These are phyloP conservation scores for Brettanomyces custersianus DNA, from an alignment of 805 yeast species.

Conservation along the genomic window DNA sequence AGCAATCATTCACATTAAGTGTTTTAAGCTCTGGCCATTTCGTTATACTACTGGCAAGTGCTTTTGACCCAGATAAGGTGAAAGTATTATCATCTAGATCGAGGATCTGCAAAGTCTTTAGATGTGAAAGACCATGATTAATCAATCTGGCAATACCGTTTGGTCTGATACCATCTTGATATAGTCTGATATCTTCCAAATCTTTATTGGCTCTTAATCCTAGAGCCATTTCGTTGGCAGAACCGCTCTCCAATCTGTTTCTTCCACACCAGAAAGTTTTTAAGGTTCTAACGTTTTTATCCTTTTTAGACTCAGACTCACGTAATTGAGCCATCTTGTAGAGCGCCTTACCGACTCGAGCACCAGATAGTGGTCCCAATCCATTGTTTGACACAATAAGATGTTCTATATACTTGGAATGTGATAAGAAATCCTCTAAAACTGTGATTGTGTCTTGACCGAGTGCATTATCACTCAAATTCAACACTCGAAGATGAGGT, in stretches of 20 bases:
- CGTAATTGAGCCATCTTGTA: conserved; percentile 57
- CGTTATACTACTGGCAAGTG: conserved; percentile 51
- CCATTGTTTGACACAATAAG: conserved; percentile 90
- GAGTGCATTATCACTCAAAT: conserved; percentile 91
- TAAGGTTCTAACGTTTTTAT: conserved; percentile 34
- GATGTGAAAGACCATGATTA: conserved; percentile 57
- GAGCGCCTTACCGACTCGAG: conserved; percentile 83
- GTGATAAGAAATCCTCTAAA: conserved; percentile 64
- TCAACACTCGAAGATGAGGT: conserved; percentile 60
- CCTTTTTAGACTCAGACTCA: conserved; percentile 17
- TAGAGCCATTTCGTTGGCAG: conserved; percentile 73
- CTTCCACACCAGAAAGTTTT: conserved; percentile 94
- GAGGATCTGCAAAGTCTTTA: conserved; percentile 52
- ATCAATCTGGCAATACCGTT: conserved; percentile 76
- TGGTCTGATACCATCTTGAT: conserved; percentile 97
- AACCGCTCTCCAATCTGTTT: conserved; percentile 93
- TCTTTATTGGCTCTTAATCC: conserved; percentile 71
- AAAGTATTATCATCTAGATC: conserved; percentile 96
- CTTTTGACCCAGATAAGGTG: conserved; percentile 56
- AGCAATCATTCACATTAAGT: conserved; percentile 81
- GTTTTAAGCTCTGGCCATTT: conserved; percentile 66
- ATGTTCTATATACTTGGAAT: conserved; percentile 75
- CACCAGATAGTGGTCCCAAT: conserved; percentile 97
- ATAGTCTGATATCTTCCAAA: conserved; percentile 64
- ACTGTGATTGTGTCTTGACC: conserved; percentile 94